Evolutionary conservation across 352 stramenopile species (phyloP).

Genomic region (Phytophthora citrophthora): DNA sequence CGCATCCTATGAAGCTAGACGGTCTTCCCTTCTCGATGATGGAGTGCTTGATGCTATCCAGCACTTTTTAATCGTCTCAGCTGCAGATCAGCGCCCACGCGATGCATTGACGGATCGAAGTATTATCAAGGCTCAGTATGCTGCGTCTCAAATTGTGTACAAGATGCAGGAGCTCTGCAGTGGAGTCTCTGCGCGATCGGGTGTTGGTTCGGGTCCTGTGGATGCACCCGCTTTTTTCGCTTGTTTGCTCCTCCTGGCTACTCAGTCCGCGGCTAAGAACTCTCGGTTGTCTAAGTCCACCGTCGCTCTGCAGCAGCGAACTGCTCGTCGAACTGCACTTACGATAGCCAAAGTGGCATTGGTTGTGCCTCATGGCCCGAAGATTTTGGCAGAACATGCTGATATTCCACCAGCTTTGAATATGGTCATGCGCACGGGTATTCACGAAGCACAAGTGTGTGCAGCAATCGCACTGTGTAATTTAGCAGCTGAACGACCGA

Average conservation of each 20-base stretch:
- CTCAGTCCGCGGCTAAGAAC: slow-evolving; percentile 61
- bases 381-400: slow-evolving; percentile 47
- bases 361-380: slow-evolving; percentile 43
- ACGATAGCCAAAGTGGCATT: slow-evolving; percentile 70
- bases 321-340: slow-evolving; percentile 63
- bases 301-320: slow-evolving; percentile 55
- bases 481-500: slow-evolving; percentile 63
- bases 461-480: slow-evolving; percentile 88
- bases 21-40: slow-evolving; percentile 56
- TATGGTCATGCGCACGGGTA: slow-evolving; percentile 83
- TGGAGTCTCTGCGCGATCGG: slow-evolving; percentile 12
- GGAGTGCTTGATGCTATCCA: slow-evolving; percentile 70
- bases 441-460: slow-evolving; percentile 86
- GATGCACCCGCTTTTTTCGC: slow-evolving; percentile 60
- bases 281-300: slow-evolving; percentile 55
- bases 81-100: slow-evolving; percentile 43
- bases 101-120: slow-evolving; percentile 51
- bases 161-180: slow-evolving; percentile 68
- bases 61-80: slow-evolving; percentile 57
- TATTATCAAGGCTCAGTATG: slow-evolving; percentile 62
- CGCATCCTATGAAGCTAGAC: slow-evolving; percentile 45
- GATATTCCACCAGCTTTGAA: slow-evolving; percentile 78
- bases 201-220: slow-evolving; percentile 12
- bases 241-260: slow-evolving; percentile 67
- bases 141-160: slow-evolving; percentile 58